Evolutionary conservation across 148 eudicot genomes (phyloP).

Genomic region (Dianthus caryophyllus): DNA sequence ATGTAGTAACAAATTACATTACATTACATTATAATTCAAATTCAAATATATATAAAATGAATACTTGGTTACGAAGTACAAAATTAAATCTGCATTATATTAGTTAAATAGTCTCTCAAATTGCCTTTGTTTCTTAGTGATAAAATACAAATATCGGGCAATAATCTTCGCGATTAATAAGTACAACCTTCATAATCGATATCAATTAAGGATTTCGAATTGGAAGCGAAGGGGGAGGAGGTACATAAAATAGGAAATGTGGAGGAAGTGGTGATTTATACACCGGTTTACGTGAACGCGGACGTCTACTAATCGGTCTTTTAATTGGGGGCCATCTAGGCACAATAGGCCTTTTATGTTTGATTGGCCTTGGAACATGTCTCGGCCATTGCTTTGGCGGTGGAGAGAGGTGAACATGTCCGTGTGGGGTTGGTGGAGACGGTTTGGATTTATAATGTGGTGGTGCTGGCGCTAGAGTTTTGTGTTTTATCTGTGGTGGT

Average conservation of each 20-base stretch:
- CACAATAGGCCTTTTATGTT: not conserved
- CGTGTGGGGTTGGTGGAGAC: not conserved
- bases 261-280: conserved; percentile 16
- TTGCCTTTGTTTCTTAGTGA: no score
- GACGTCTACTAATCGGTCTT: not conserved
- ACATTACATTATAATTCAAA: no score
- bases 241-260: conserved; percentile 13
- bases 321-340: not conserved
- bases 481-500: no score
- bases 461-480: no score
- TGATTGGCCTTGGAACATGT: not conserved
- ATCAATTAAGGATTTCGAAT: no score
- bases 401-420: not conserved
- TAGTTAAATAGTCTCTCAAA: no score
- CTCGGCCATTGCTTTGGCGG: not conserved
- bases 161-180: not conserved
- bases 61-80: no score
- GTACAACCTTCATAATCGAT: not conserved
- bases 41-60: no score
- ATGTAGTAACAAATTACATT: no score
- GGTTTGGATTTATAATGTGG: not conserved
- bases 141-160: no score
- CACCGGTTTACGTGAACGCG: conserved; percentile 6
- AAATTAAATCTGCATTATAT: no score
- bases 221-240: conserved; percentile 12